These are phyloP conservation scores for Candida dubliniensis DNA, from an alignment of 1,139 yeast species.

Conservation along the genomic window DNA sequence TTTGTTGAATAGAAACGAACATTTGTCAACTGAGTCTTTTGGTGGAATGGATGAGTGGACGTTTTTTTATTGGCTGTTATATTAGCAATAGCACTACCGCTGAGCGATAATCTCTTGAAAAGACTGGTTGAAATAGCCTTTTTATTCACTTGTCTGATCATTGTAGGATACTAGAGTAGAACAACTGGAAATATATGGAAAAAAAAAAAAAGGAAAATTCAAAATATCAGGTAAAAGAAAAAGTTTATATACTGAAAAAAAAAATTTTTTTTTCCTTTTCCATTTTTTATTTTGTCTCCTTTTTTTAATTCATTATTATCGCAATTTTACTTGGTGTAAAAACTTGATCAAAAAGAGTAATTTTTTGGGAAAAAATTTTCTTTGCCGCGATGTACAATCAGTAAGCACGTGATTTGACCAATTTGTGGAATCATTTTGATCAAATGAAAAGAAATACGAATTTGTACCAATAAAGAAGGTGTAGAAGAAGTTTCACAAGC, in stretches of 20 bases:
- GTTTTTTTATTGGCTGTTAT: constrained; percentile 1
- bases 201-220: constrained; percentile 3
- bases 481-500: too few species aligned
- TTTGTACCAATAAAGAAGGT: too few species aligned
- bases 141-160: constrained; percentile 19
- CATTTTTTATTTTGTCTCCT: constrained; percentile 10
- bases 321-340: neutral
- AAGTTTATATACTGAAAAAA: constrained; percentile 2
- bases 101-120: constrained; percentile 3
- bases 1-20: constrained; percentile 56
- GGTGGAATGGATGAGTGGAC: neutral
- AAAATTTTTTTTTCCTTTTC: constrained; percentile 11
- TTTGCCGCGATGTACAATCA: constrained; percentile 48
- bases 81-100: constrained; percentile 3
- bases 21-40: neutral
- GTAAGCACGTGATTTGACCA: constrained; percentile 11
- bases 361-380: neutral
- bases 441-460: neutral
- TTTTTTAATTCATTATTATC: constrained; percentile 13
- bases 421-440: neutral
- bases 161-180: constrained; percentile 3
- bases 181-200: neutral
- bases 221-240: too few species aligned
- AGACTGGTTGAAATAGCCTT: constrained; percentile 10
- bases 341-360: constrained; percentile 6